Evolutionary conservation across 83 land plant species (phyloP).

Genomic region (Picea abies): DNA sequence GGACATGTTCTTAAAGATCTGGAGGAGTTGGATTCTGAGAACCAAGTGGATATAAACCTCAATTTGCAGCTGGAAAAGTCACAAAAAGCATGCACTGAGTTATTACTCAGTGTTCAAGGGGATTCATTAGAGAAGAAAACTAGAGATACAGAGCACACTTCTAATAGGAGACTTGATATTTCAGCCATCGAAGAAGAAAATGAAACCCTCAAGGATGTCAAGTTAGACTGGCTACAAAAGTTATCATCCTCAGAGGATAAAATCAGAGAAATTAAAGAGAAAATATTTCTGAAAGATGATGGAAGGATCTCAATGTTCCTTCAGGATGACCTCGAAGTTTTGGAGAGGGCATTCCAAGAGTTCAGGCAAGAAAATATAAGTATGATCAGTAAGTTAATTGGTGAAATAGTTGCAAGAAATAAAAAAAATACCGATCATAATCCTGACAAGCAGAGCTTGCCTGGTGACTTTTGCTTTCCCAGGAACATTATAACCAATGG

Average conservation of each 20-base stretch:
- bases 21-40: constrained; percentile 4
- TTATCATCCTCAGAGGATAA: constrained; percentile 35
- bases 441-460: constrained; percentile 4
- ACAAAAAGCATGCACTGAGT: background rate
- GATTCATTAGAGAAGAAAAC: background rate
- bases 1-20: background rate
- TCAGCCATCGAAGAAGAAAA: background rate
- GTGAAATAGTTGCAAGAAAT: constrained; percentile 3
- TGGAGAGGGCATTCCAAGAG: constrained; percentile 28
- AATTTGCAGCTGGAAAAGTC: background rate
- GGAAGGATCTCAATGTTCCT: constrained; percentile 32
- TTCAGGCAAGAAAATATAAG: constrained; percentile 27
- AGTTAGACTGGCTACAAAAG: constrained; percentile 26
- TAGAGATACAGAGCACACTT: background rate
- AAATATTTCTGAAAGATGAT: constrained; percentile 22
- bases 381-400: background rate
- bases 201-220: background rate
- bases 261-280: constrained; percentile 38
- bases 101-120: background rate
- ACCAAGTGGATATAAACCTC: background rate
- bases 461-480: constrained; percentile 1
- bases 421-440: background rate
- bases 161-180: background rate
- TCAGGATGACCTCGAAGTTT: constrained; percentile 33
- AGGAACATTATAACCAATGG: background rate